Percentiles rank a stretch among this genome's conserved stretches.
Evolutionary conservation across 2,329 filamentous ascomycete species (phyloP).

Genomic region (Rhynchosporium graminicola): DNA sequence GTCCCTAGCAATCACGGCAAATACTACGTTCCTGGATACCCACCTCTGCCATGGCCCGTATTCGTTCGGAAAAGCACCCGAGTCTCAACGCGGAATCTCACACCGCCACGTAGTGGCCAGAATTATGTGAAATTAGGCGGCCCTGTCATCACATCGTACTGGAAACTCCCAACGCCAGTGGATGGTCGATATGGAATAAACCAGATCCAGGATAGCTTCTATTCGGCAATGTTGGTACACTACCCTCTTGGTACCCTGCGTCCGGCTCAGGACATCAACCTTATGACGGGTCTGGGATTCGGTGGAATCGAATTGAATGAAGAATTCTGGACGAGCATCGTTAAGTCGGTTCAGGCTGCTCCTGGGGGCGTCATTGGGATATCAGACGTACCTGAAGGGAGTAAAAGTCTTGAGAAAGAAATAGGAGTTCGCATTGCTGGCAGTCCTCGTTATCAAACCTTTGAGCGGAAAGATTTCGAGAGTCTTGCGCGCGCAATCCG

Average conservation of each 20-base stretch:
- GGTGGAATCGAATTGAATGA: conserved; percentile 28
- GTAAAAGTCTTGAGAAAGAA: neutral
- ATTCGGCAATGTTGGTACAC: conserved; percentile 23
- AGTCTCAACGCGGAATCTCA: conserved; percentile 7
- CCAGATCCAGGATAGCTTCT: conserved; percentile 28
- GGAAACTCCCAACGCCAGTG: conserved; percentile 28
- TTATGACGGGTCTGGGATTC: conserved; percentile 21
- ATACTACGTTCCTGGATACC: no score
- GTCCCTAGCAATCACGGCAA: neutral
- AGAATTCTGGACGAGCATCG: conserved; percentile 12
- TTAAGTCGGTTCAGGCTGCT: neutral
- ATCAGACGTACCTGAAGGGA: neutral
- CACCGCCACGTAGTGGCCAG: conserved; percentile 7
- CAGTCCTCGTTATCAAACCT: neutral
- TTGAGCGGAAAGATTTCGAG: neutral
- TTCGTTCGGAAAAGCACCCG: conserved; percentile 9
- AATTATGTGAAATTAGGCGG: conserved; percentile 15
- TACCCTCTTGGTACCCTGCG: conserved; percentile 13
- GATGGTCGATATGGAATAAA: conserved; percentile 26
- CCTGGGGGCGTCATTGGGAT: neutral
- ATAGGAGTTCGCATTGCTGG: conserved; percentile 16
- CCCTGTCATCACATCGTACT: conserved; percentile 21
- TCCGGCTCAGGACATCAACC: conserved; percentile 7
- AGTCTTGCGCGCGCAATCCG: neutral
- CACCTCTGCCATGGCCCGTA: neutral